These are phyloP conservation scores for Ophiocordyceps camponoti-saundersi DNA, from an alignment of 2,329 filamentous ascomycete species.

Conservation along the genomic window DNA sequence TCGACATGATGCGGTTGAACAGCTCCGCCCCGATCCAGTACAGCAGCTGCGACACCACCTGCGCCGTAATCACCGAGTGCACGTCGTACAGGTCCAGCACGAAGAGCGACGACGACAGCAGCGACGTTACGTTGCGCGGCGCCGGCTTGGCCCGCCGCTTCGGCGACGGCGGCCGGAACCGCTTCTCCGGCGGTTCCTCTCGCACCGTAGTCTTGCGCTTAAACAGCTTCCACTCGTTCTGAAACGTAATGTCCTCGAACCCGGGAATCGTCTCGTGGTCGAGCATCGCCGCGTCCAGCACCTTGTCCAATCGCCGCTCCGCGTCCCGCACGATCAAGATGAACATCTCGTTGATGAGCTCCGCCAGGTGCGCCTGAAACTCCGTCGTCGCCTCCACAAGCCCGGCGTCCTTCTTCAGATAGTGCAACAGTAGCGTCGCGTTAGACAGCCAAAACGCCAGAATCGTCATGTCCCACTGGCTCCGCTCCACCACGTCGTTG, in stretches of 20 bases:
- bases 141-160: constrained; percentile 84
- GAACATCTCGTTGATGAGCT: constrained; percentile 95
- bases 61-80: constrained; percentile 86
- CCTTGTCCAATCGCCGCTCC: constrained; percentile 89
- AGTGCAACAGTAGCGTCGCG: constrained; percentile 84
- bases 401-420: constrained; percentile 84
- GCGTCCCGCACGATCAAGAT: constrained; percentile 94
- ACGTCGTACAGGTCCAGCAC: constrained; percentile 98
- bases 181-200: constrained; percentile 77
- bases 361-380: constrained; percentile 84
- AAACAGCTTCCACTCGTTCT: constrained; percentile 97
- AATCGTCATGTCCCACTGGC: constrained; percentile 99
- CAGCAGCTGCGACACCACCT: constrained; percentile 80
- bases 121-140: constrained; percentile 85
- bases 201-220: constrained; percentile 82
- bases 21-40: constrained; percentile 95
- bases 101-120: constrained; percentile 89
- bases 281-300: constrained; percentile 81
- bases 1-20: constrained; percentile 96
- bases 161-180: constrained; percentile 81
- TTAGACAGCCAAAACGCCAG: constrained; percentile 98
- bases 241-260: constrained; percentile 90
- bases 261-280: constrained; percentile 97
- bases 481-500: constrained; percentile 84
- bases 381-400: constrained; percentile 66